These are phyloP conservation scores for Talaromyces liani DNA, from an alignment of 495 filamentous ascomycete genomes.

Conservation along the genomic window DNA sequence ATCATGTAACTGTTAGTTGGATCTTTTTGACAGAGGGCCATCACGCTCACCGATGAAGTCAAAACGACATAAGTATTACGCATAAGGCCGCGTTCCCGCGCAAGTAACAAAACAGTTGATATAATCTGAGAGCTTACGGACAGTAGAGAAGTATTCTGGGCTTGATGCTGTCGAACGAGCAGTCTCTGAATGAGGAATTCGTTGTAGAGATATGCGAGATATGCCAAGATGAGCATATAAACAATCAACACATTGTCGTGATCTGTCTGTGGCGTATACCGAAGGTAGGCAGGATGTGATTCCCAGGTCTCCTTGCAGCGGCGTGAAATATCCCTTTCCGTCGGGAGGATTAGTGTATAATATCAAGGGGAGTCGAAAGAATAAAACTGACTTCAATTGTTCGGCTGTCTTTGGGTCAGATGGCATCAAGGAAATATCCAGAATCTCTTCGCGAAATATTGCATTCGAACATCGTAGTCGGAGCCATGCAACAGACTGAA, in stretches of 20 bases:
- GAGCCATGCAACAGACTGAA: constrained; percentile 27
- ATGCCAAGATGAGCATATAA: constrained; percentile 27
- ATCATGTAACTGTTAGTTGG: not conserved
- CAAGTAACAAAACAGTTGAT: constrained; percentile 20
- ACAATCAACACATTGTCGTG: constrained; percentile 15
- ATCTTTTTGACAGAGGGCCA: not conserved
- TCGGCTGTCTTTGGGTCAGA: constrained; percentile 23
- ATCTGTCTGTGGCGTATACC: constrained; percentile 20
- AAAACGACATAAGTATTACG: constrained; percentile 23
- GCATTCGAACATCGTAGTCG: constrained; percentile 41
- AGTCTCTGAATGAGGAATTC: constrained; percentile 39
- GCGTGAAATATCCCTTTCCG: constrained; percentile 24
- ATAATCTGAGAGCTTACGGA: constrained; percentile 29
- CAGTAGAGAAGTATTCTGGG: constrained; percentile 25
- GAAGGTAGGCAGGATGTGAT: constrained; percentile 28
- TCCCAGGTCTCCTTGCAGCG: constrained; percentile 28
- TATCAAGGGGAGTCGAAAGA: not conserved
- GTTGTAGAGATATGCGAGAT: constrained; percentile 34
- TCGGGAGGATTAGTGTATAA: not conserved
- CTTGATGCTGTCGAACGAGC: constrained; percentile 27
- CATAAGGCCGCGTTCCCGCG: constrained; percentile 25
- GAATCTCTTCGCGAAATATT: constrained; percentile 48
- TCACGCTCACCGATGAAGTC: constrained; percentile 16
- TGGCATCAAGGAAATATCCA: constrained; percentile 42
- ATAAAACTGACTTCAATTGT: constrained; percentile 10